Conservation (phyloP, 192 early-diverging fungal genomes). For the Jimgerdemannia flammicorona region DNA sequence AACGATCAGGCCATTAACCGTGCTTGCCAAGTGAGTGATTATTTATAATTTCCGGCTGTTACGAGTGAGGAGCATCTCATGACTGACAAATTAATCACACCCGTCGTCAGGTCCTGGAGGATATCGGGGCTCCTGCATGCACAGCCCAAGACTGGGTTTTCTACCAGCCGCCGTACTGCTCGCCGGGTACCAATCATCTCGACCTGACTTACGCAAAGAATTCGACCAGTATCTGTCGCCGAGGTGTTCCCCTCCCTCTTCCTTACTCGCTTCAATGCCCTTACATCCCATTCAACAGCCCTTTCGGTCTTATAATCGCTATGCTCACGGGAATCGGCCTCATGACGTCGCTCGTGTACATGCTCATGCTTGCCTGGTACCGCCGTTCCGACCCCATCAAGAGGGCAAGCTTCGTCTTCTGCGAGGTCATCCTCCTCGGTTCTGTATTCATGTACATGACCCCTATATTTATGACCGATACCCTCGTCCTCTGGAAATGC, state of each 20-base stretch:
- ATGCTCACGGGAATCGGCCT: conserved; percentile 3
- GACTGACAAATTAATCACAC: neutral
- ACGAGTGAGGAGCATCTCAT: too few species aligned
- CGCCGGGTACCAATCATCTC: neutral
- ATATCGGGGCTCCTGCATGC: conserved; percentile 9
- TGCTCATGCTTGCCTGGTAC: conserved; percentile 1
- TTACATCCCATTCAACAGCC: conserved; percentile 1
- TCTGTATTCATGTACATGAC: conserved; percentile 13
- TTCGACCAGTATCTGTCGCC: neutral
- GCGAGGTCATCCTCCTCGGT: conserved; percentile 8
- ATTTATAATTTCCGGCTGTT: neutral
- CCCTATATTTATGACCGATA: conserved; percentile 1
- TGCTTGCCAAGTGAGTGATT: conserved; percentile 3
- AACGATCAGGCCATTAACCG: conserved; percentile 7
- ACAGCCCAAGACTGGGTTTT: conserved; percentile 2
- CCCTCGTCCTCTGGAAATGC: neutral
- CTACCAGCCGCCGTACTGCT: neutral
- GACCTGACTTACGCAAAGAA: conserved; percentile 6
- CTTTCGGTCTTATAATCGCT: conserved; percentile 1
- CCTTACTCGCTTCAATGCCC: conserved; percentile 1
- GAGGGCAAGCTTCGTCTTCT: conserved; percentile 10
- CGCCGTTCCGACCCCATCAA: conserved; percentile 5
- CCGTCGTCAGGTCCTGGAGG: neutral
- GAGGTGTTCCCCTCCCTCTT: neutral
- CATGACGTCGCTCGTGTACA: conserved; percentile 7